Percentiles rank a stretch among this genome's conserved stretches.
Evolutionary conservation across 306 rosid genomes (phyloP).

Genomic region (Betula pendula): DNA sequence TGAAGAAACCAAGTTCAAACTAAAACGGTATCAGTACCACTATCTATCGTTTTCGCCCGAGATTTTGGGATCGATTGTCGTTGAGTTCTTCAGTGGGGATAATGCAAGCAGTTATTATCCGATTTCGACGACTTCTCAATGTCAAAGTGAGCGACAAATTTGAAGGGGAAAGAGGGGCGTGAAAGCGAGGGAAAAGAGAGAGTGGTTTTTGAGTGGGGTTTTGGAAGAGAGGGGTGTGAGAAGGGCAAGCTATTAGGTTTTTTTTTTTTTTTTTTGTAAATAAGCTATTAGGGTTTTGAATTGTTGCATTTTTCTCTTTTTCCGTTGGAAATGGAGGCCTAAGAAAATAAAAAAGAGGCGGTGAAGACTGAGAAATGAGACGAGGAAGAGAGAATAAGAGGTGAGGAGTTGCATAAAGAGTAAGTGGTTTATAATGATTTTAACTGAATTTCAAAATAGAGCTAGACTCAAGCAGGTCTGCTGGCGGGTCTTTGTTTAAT

Average conservation of each 20-base stretch:
- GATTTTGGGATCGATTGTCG: constrained; percentile 2
- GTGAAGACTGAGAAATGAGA: background rate
- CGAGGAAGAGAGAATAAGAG: background rate
- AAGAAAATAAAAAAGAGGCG: background rate
- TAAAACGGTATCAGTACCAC: background rate
- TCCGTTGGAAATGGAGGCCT: no score
- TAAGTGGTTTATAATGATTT: no score
- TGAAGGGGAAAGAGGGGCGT: constrained; percentile 17
- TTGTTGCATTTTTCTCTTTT: constrained; percentile 34
- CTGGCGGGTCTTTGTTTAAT: background rate
- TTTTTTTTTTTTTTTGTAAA: no score
- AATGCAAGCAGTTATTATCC: constrained; percentile 29
- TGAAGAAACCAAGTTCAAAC: no score
- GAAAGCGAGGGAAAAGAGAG: constrained; percentile 19
- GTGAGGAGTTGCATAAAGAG: background rate
- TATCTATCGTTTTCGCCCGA: constrained; percentile 21
- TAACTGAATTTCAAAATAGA: background rate
- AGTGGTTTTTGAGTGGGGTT: constrained; percentile 23
- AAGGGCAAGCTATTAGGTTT: constrained; percentile 20
- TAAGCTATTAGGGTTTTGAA: no score
- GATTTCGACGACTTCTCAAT: no score
- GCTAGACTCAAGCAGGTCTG: background rate
- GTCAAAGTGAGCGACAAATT: no score
- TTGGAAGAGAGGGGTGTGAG: constrained; percentile 29
- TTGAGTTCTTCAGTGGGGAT: constrained; percentile 23